phyloP scores from a whole-genome alignment of 2,329 filamentous ascomycete genomes.

The Graphilbum ipis-grandicollis region DNA sequence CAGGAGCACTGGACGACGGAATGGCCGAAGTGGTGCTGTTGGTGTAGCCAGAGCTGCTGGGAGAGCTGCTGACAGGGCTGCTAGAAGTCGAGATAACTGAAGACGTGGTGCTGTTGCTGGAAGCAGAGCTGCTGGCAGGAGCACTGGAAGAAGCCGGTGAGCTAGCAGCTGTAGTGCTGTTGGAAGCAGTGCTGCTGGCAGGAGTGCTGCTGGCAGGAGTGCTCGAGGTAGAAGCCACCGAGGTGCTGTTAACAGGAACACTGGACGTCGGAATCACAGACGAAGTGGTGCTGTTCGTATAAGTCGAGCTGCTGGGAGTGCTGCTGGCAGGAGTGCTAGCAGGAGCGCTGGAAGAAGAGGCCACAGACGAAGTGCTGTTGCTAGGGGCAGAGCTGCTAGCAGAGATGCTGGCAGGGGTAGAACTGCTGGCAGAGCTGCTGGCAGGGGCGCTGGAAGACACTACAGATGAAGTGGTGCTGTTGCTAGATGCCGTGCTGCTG shows the following conservation, averaged over 20 bases:
- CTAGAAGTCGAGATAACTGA: not conserved
- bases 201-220: no score
- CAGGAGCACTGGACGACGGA: no score
- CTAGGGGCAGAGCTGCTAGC: not conserved
- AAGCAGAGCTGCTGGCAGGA: not conserved
- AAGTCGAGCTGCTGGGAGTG: not conserved
- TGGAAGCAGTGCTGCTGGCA: not conserved
- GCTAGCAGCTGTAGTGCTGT: not conserved
- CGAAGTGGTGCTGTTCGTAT: no score
- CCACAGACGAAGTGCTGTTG: not conserved
- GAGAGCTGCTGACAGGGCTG: not conserved
- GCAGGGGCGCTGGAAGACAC: not conserved
- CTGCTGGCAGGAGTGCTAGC: not conserved
- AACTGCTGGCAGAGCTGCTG: not conserved
- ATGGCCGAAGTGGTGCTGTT: no score
- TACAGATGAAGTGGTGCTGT: no score
- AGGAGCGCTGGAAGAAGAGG: not conserved
- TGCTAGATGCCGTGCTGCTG: no score
- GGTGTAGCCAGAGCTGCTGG: not conserved
- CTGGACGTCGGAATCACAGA: no score
- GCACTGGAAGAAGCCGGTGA: no score
- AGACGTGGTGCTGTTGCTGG: not conserved
- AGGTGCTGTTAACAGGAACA: no score
- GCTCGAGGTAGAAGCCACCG: no score
- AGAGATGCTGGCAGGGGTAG: not conserved